These are phyloP conservation scores for Saccharomycopsis fermentans DNA, from an alignment of 805 yeast species.

Conservation along the genomic window DNA sequence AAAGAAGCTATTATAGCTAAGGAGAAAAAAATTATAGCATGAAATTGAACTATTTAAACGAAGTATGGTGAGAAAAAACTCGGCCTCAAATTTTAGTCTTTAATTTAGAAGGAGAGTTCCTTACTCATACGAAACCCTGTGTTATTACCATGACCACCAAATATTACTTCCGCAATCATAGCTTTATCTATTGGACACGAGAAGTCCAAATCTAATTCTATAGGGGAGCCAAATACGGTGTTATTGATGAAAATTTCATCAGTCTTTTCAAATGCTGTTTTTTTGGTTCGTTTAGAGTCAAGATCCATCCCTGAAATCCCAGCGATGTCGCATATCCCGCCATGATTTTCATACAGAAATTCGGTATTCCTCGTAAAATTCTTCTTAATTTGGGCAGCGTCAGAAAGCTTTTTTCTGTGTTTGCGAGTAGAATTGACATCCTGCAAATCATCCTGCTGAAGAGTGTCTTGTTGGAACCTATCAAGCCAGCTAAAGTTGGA, in stretches of 20 bases:
- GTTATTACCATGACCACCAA: too few species aligned
- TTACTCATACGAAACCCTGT: too few species aligned
- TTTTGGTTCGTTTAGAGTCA: not conserved
- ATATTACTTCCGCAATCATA: too few species aligned
- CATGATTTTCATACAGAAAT: not conserved
- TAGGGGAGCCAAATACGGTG: not conserved
- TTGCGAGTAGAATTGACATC: not conserved
- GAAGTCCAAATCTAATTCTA: not conserved
- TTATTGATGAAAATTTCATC: not conserved
- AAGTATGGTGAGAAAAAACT: too few species aligned
- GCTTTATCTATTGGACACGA: too few species aligned
- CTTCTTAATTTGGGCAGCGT: not conserved
- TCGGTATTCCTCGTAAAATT: not conserved
- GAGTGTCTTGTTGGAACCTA: not conserved
- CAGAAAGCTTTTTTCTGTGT: not conserved
- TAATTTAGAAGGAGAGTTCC: too few species aligned
- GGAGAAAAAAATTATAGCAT: too few species aligned
- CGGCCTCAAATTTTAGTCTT: too few species aligned
- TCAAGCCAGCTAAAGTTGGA: not conserved
- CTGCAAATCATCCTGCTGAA: not conserved
- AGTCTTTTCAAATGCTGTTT: not conserved
- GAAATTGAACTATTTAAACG: too few species aligned
- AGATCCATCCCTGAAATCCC: not conserved
- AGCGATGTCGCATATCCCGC: not conserved
- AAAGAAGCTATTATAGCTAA: too few species aligned